Base-by-base conservation (phyloP, 2,329 filamentous ascomycete species). In the Exophiala lecanii-corni region DNA sequence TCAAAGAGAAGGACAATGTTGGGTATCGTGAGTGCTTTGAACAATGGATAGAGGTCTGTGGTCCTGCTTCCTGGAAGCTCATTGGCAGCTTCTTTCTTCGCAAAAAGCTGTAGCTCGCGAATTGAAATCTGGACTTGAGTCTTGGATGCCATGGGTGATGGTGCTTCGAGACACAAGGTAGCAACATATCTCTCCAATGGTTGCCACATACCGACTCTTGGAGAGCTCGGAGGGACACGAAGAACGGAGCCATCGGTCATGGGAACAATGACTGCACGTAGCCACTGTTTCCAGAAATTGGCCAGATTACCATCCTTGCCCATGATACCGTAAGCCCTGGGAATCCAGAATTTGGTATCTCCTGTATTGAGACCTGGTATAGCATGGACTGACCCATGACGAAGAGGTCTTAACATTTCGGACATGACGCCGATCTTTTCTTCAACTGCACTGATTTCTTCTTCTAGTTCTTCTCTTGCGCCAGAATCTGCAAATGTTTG, bases 351-450 rank as follows among this genome's bases (percentile, higher is more conserved):
- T 2, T 91, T 92, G 40, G 88, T 96, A 62, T 97, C 92, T 32
- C 91, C 89, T 53, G 94, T 87, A 0, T 91, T 97, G 49, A 98
- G 73, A 15, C 92, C 92, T 61, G 98, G 92, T 49, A 98, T 98
- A 68, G 95, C 97, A 38, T 89, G 91, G 20, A 92, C 91, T 33
- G 92, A 92, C 25, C 88, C 92, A 63, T 97, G 92, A 55, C 92
- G 79, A 55, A 98, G 80, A 12, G 92, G 92, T 47, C 91, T 80
- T 53, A 98, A 70, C 67, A 98, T 84, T 65, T 98, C 92, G 2
- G 91, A 89, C 92, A 98, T 98, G 41, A 98, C 73, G 21, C 81
- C 80, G 57, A 98, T 98, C 68, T 96, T 97, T 69, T 98, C 92
- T 66, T 98, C 92, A 6, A 96, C 89, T 0, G 86, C 77, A 59